phyloP scores from a whole-genome alignment of 805 yeast genomes.

The Nakazawaea ambrosiae region DNA sequence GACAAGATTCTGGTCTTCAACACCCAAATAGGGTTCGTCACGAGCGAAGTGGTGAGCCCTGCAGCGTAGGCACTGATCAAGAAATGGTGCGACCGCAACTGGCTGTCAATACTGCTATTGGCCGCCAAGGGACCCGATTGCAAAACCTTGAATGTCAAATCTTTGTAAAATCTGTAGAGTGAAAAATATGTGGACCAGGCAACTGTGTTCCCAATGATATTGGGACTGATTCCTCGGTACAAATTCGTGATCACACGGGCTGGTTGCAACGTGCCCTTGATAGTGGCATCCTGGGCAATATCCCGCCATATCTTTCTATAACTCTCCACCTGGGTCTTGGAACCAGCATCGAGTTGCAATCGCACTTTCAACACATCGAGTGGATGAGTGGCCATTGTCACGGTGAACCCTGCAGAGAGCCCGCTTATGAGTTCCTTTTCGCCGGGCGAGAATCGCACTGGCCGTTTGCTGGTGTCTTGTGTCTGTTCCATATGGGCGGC shows the following conservation, averaged over 20 bases:
- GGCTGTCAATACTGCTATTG: constrained; percentile 20
- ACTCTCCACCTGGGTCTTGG: constrained; percentile 22
- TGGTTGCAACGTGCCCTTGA: constrained; percentile 8
- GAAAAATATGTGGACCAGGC: constrained; percentile 91
- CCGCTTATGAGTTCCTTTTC: constrained; percentile 63
- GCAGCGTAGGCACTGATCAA: constrained; percentile 56
- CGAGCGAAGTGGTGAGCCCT: constrained; percentile 64
- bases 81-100: constrained; percentile 37
- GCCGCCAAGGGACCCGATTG: constrained; percentile 2
- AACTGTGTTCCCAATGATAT: constrained; percentile 71
- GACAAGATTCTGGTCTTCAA: constrained; percentile 83
- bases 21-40: constrained; percentile 96
- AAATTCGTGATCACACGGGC: constrained; percentile 21
- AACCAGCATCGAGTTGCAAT: constrained; percentile 53
- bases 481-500: too few relatives aligned
- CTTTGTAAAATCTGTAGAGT: constrained; percentile 60
- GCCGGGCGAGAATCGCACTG: constrained; percentile 15
- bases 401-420: constrained; percentile 68
- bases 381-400: constrained; percentile 84
- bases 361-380: constrained; percentile 80
- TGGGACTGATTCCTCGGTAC: constrained; percentile 78
- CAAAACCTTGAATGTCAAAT: constrained; percentile 17
- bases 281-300: constrained; percentile 13
- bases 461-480: too few relatives aligned
- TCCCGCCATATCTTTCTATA: constrained; percentile 18